phyloP scores from a whole-genome alignment of 306 rosid species.

The Ammopiptanthus mongolicus region DNA sequence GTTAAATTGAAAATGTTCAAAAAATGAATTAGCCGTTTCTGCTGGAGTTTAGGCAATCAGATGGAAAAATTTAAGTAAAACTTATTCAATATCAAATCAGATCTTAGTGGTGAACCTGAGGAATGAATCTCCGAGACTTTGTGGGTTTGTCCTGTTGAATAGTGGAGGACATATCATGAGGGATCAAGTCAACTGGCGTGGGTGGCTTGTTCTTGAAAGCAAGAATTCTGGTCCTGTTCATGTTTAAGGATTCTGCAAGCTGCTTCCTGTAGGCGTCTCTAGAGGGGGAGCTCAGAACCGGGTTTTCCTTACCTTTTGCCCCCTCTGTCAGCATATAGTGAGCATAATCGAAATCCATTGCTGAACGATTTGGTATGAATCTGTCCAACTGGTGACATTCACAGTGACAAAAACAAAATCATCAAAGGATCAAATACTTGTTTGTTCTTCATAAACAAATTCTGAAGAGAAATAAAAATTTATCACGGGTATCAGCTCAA shows the following conservation, averaged over 20 bases:
- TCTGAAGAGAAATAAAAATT: neutral
- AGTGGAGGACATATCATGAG: constrained; percentile 34
- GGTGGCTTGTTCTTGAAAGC: constrained; percentile 96
- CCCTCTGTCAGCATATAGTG: constrained; percentile 59
- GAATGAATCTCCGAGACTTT: constrained; percentile 57
- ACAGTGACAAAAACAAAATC: neutral
- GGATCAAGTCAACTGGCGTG: constrained; percentile 48
- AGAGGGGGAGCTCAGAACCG: constrained; percentile 47
- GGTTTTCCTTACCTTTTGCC: constrained; percentile 66
- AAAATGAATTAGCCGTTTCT: neutral
- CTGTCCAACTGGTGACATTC: constrained; percentile 46
- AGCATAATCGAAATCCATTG: constrained; percentile 58
- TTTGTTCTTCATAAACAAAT: no score
- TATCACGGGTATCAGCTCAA: neutral
- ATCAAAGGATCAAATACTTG: neutral
- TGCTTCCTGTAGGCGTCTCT: constrained; percentile 65
- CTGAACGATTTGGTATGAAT: constrained; percentile 56
- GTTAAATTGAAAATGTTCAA: neutral
- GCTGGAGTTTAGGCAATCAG: neutral
- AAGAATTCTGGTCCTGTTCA: constrained; percentile 72
- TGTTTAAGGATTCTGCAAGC: constrained; percentile 70
- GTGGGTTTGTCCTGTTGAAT: constrained; percentile 31
- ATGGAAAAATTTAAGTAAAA: neutral
- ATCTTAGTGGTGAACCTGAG: constrained; percentile 45
- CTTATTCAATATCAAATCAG: neutral